phyloP scores from a whole-genome alignment of 2,329 filamentous ascomycete species.

The Elsinoe necatrix region DNA sequence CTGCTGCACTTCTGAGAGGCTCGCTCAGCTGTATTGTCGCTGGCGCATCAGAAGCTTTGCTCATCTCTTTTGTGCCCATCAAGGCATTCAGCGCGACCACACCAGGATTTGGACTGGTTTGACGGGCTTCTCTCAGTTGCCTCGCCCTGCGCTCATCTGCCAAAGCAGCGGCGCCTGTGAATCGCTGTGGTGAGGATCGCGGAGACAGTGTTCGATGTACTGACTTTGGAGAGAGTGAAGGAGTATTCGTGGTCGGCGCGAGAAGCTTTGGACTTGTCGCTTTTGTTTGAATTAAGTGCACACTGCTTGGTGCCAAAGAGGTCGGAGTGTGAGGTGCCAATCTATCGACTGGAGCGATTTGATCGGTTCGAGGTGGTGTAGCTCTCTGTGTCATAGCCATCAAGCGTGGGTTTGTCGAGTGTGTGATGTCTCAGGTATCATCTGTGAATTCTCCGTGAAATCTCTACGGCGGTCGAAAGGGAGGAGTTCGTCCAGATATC shows the following conservation, averaged over 20 bases:
- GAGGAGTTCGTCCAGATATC: too few species aligned
- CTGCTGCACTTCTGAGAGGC: slow-evolving; percentile 39
- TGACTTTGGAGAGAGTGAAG: slow-evolving; percentile 34
- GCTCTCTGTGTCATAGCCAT: slow-evolving; percentile 13
- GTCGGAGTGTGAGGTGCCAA: slow-evolving; percentile 1
- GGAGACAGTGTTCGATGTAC: slow-evolving; percentile 34
- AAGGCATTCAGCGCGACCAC: slow-evolving; percentile 37
- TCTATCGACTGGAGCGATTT: neutral
- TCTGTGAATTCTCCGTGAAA: neutral
- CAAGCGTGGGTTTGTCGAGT: neutral
- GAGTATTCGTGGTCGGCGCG: slow-evolving; percentile 19
- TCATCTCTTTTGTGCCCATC: slow-evolving; percentile 34
- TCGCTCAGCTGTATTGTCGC: slow-evolving; percentile 39
- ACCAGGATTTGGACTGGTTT: slow-evolving; percentile 43
- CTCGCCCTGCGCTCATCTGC: slow-evolving; percentile 39
- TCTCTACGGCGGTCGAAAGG: neutral
- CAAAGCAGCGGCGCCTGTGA: slow-evolving; percentile 42
- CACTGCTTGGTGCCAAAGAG: neutral
- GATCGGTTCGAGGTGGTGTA: slow-evolving; percentile 8
- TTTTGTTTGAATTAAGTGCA: slow-evolving; percentile 21
- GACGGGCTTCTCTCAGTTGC: slow-evolving; percentile 27
- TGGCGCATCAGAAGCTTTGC: slow-evolving; percentile 37
- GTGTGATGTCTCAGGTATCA: neutral
- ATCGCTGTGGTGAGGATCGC: slow-evolving; percentile 32
- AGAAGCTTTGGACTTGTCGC: neutral